Conservation (phyloP, 2,329 filamentous ascomycete genomes). For the Teratosphaeria gauchensis region DNA sequence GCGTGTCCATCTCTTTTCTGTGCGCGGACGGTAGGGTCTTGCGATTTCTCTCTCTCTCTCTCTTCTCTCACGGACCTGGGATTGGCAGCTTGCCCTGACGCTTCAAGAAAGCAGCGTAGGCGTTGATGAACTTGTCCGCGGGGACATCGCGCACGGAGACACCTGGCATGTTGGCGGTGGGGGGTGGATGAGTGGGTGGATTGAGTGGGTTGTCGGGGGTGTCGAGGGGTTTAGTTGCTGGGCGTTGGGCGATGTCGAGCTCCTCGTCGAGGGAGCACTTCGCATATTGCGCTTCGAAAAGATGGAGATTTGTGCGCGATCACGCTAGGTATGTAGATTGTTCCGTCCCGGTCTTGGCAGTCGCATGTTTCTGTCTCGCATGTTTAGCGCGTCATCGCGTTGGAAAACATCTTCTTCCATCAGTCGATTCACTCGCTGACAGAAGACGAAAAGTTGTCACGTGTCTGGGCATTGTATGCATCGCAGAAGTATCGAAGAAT, state of each 20-base stretch:
- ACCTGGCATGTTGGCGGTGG: conserved; percentile 67
- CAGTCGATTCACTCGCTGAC: neutral
- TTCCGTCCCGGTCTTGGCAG: neutral
- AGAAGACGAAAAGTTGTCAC: neutral
- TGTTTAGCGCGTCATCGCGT: too few relatives aligned
- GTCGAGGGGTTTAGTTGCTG: neutral
- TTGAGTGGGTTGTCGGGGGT: neutral
- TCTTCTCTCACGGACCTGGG: conserved; percentile 55
- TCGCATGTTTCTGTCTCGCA: neutral
- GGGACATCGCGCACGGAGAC: conserved; percentile 78
- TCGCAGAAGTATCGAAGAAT: too few relatives aligned
- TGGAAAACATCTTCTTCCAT: neutral
- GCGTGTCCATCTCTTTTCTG: conserved; percentile 14
- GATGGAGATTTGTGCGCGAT: neutral
- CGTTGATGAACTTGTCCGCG: conserved; percentile 81
- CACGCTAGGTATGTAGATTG: neutral
- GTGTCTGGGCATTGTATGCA: too few relatives aligned
- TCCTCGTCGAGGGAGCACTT: too few relatives aligned
- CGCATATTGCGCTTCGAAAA: neutral
- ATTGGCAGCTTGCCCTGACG: conserved; percentile 87
- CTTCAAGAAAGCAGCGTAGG: conserved; percentile 86
- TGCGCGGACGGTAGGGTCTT: conserved; percentile 4
- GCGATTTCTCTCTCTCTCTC: conserved; percentile 1
- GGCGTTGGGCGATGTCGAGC: conserved; percentile 3
- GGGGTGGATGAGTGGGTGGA: conserved; percentile 4